A percentile compares a stretch with the other conserved stretches of the same genome.
Evolutionary conservation across 352 stramenopile genomes (phyloP).

Genomic region (Pythium sp.): DNA sequence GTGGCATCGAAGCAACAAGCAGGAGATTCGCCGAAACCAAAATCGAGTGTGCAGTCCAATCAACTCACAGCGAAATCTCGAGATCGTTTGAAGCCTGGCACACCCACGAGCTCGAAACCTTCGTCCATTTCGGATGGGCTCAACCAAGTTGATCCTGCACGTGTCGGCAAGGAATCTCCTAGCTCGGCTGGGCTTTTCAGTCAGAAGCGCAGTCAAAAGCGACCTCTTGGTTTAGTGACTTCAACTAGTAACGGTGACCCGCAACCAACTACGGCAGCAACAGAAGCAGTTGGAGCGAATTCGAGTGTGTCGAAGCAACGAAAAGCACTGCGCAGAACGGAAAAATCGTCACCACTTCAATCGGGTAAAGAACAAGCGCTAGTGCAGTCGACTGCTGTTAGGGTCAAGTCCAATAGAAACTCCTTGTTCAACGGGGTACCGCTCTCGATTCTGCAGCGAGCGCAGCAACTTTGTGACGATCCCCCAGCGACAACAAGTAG

Average conservation of each 20-base stretch:
- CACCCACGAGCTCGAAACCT: background rate
- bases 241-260: background rate
- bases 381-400: background rate
- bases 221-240: background rate
- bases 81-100: background rate
- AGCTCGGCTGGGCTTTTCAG: background rate
- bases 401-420: background rate
- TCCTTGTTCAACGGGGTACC: constrained; percentile 10
- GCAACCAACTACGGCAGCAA: background rate
- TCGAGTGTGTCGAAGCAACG: background rate
- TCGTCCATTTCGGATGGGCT: background rate
- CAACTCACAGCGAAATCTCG: background rate
- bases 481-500: background rate
- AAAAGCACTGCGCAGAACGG: background rate
- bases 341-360: background rate
- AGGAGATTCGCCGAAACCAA: background rate
- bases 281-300: background rate
- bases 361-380: background rate
- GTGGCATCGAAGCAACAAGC: background rate
- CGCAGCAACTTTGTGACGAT: background rate
- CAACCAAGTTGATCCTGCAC: background rate
- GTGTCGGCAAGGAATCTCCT: background rate
- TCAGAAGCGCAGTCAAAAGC: constrained; percentile 5
- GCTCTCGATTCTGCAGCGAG: constrained; percentile 14
- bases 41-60: background rate